These are phyloP conservation scores for Diospyros lotus DNA, from an alignment of 148 eudicot genomes.

Conservation along the genomic window DNA sequence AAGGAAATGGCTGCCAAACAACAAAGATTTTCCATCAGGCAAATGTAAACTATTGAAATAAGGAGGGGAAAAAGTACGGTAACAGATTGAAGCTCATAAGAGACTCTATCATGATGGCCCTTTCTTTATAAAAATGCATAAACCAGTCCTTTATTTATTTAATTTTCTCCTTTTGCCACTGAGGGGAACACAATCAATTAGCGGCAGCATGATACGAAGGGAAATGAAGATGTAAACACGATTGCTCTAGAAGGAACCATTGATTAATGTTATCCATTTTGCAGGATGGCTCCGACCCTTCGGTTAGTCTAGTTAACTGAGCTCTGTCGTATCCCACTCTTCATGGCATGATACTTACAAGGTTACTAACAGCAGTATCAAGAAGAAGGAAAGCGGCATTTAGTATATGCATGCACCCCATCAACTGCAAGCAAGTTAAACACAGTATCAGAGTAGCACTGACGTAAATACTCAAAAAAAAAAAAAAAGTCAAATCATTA, in stretches of 20 bases:
- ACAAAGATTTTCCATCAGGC: background rate
- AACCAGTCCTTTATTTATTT: background rate
- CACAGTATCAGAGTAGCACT: background rate
- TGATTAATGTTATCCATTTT: background rate
- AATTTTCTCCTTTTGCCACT: too few relatives aligned
- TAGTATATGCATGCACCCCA: slow-evolving; percentile 66
- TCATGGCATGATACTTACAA: slow-evolving; percentile 41
- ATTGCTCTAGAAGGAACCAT: too few relatives aligned
- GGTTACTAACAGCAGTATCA: slow-evolving; percentile 53
- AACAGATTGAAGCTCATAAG: background rate
- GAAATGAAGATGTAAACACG: too few relatives aligned
- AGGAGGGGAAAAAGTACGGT: too few relatives aligned
- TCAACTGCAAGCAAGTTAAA: slow-evolving; percentile 36
- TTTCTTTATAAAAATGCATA: background rate
- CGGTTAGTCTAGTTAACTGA: too few relatives aligned
- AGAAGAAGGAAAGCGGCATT: slow-evolving; percentile 59
- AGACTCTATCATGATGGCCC: background rate
- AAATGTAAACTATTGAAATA: background rate
- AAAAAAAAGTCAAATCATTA: background rate
- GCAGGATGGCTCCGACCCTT: background rate
- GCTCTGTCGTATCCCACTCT: background rate
- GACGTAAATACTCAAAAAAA: background rate
- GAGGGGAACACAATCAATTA: too few relatives aligned
- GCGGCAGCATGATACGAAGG: too few relatives aligned
- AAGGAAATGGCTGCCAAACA: slow-evolving; percentile 51